Evolutionary conservation across 768 basidiomycete species (phyloP).

Genomic region (Tricholomella constricta): DNA sequence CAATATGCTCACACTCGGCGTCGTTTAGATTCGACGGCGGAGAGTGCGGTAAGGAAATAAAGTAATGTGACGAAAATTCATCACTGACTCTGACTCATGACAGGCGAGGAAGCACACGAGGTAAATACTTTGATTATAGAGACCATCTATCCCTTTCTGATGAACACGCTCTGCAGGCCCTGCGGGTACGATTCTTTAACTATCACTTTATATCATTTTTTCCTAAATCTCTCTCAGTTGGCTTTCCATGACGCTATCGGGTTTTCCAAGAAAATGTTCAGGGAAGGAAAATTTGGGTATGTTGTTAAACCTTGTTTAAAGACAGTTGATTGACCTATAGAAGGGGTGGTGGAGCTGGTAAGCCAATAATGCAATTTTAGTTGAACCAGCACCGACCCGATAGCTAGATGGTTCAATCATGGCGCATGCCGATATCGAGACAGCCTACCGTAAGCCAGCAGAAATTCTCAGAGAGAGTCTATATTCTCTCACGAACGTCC

Average conservation of each 20-base stretch:
- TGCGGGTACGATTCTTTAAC: conserved; percentile 17
- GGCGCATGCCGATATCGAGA: conserved; percentile 24
- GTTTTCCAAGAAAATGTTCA: conserved; percentile 26
- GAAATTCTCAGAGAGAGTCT: background rate
- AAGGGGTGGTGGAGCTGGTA: conserved; percentile 20
- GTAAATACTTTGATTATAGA: conserved; percentile 5
- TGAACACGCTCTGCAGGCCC: conserved; percentile 9
- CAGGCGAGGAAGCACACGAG: conserved; percentile 33
- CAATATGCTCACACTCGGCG: background rate
- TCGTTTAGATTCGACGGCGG: conserved; percentile 28
- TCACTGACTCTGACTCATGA: background rate
- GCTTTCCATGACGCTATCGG: conserved; percentile 36
- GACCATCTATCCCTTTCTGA: background rate
- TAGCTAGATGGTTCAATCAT: conserved; percentile 27
- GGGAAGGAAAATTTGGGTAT: conserved; percentile 24
- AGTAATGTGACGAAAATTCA: background rate
- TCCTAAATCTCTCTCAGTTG: conserved; percentile 13
- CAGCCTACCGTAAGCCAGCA: conserved; percentile 17
- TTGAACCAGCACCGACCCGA: background rate
- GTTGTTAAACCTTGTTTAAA: background rate
- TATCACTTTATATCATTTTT: background rate
- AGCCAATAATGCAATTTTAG: background rate
- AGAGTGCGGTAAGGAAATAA: conserved; percentile 25
- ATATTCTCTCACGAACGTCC: background rate
- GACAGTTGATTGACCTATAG: background rate